These are phyloP conservation scores for Coniophora puteana DNA, from an alignment of 1,284 basidiomycete genomes.

Conservation along the genomic window DNA sequence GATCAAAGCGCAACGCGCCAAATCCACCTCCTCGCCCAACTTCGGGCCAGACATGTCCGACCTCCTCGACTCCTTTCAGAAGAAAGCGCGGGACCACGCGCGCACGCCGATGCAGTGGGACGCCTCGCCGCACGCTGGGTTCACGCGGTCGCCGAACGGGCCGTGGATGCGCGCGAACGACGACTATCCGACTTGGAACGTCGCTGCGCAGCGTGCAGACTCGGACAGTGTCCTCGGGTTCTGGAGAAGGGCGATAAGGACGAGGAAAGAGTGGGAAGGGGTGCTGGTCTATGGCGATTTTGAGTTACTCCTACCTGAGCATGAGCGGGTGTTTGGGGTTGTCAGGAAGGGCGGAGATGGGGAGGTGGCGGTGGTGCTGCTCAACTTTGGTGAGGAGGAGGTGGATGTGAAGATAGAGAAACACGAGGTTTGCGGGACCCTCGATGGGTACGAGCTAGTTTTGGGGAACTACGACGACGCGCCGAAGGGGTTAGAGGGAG, in stretches of 20 bases:
- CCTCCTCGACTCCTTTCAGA: constrained; percentile 50
- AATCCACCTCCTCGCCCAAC: no score
- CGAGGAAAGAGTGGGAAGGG: constrained; percentile 49
- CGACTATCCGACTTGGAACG: constrained; percentile 65
- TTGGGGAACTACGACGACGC: constrained; percentile 27
- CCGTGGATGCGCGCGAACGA: constrained; percentile 81
- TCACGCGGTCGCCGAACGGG: constrained; percentile 53
- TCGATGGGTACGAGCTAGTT: constrained; percentile 16
- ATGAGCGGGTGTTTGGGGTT: constrained; percentile 57
- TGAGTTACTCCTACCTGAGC: constrained; percentile 36
- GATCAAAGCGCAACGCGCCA: constrained; percentile 35
- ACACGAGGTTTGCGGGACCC: constrained; percentile 1
- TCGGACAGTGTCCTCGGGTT: constrained; percentile 52
- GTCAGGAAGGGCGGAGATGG: constrained; percentile 37
- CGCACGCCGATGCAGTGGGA: constrained; percentile 74
- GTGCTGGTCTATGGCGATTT: constrained; percentile 58
- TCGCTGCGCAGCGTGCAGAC: constrained; percentile 44
- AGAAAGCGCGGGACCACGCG: constrained; percentile 69
- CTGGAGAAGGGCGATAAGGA: constrained; percentile 50
- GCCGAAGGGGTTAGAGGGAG: constrained; percentile 5
- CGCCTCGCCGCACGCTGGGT: constrained; percentile 52
- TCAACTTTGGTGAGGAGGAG: constrained; percentile 47
- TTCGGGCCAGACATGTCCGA: constrained; percentile 62
- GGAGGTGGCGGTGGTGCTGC: constrained; percentile 39
- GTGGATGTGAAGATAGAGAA: constrained; percentile 24